phyloP scores from a whole-genome alignment of 2,329 filamentous ascomycete genomes.

The Trichoderma cornu-damae region DNA sequence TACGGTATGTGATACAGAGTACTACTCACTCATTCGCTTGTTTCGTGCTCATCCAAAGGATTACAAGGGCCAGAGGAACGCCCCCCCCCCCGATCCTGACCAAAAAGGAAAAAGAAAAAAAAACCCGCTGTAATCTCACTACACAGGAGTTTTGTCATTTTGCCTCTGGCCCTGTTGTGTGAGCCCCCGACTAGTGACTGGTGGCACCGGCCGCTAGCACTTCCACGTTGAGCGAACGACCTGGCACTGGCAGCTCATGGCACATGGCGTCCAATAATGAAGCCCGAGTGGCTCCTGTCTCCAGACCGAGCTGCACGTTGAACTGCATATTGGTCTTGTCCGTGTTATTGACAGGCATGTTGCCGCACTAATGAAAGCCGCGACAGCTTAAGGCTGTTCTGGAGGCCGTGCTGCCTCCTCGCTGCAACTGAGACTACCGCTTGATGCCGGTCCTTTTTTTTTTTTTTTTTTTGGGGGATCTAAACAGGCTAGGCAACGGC shows the following conservation, averaged over 20 bases:
- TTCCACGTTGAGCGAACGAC: not conserved
- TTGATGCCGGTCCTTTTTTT: not conserved
- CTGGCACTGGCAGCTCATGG: not conserved
- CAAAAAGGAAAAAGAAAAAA: conserved; percentile 19
- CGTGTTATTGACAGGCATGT: conserved; percentile 10
- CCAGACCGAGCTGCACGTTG: conserved; percentile 11
- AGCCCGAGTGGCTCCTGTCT: not conserved
- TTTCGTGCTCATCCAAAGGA: not conserved
- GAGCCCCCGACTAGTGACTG: not conserved
- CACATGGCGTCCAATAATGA: conserved; percentile 5
- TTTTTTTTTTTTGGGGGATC: too few species aligned
- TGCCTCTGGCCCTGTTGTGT: conserved; percentile 4
- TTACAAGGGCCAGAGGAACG: not conserved
- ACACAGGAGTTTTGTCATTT: conserved; percentile 27
- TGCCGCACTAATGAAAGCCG: not conserved
- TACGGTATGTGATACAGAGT: not conserved
- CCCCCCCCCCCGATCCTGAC: too few species aligned
- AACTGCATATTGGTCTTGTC: conserved; percentile 1
- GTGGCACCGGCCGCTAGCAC: conserved; percentile 1
- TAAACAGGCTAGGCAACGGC: not conserved
- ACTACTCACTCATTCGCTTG: not conserved
- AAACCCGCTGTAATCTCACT: conserved; percentile 20
- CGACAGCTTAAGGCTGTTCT: not conserved
- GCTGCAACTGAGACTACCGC: not conserved
- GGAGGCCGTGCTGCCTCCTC: not conserved